Evolutionary conservation across 2,329 filamentous ascomycete genomes (phyloP).

Genomic region (Cladophialophora exuberans): DNA sequence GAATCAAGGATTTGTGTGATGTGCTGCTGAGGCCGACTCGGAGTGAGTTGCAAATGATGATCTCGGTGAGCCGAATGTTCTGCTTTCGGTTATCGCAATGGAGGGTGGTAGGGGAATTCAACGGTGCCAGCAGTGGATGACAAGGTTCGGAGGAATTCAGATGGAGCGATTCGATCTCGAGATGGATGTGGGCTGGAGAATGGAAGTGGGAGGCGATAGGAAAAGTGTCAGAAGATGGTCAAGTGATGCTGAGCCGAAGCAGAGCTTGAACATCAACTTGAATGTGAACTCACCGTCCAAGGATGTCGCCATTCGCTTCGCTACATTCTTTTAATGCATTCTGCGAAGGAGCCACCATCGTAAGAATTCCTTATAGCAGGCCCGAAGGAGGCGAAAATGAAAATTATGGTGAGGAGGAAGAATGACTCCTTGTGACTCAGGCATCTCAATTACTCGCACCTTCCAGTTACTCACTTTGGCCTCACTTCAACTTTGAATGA

Average conservation of each 20-base stretch:
- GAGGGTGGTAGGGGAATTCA: neutral
- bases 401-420: neutral
- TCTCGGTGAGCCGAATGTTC: neutral
- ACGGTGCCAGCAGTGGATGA: slow-evolving; percentile 1
- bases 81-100: neutral
- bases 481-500: neutral
- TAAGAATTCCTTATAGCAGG: no score
- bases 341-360: no score
- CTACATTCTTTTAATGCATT: no score
- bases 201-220: slow-evolving; percentile 2
- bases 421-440: neutral
- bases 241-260: slow-evolving; percentile 9
- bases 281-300: no score
- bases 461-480: neutral
- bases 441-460: neutral
- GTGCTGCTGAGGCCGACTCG: neutral
- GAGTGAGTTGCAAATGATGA: no score
- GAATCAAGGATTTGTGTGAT: slow-evolving; percentile 1
- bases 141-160: neutral
- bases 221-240: slow-evolving; percentile 4
- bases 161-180: neutral
- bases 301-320: no score
- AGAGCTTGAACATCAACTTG: neutral
- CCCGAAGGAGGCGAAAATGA: neutral
- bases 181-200: slow-evolving; percentile 1